Evolutionary conservation across 2,329 filamentous ascomycete species (phyloP).

Genomic region (Pseudocercospora vitis): DNA sequence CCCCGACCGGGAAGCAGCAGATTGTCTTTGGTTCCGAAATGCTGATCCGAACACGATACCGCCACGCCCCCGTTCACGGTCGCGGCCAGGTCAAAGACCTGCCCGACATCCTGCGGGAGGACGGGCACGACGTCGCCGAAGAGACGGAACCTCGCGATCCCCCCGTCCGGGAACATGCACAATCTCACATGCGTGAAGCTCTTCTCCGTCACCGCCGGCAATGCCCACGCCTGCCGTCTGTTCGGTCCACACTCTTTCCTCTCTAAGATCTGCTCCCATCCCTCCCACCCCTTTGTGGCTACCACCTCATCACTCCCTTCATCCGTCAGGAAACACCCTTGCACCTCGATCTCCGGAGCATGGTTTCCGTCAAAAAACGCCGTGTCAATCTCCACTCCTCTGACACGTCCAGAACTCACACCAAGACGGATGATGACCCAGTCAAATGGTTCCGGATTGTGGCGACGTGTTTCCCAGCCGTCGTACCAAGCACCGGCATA

Average conservation of each 20-base stretch:
- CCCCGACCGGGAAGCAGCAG: conserved; percentile 75
- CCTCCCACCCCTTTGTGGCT: conserved; percentile 40
- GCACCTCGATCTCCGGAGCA: conserved; percentile 74
- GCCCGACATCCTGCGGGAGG: conserved; percentile 65
- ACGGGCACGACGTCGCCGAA: conserved; percentile 75
- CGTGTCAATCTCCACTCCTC: conserved; percentile 77
- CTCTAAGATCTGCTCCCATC: conserved; percentile 71
- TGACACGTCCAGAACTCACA: conserved; percentile 67
- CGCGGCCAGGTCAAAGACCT: conserved; percentile 71
- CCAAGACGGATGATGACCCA: conserved; percentile 61
- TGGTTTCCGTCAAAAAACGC: conserved; percentile 81
- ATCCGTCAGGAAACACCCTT: conserved; percentile 67
- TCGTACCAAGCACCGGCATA: conserved; percentile 65
- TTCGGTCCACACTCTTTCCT: conserved; percentile 72
- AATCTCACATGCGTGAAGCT: conserved; percentile 77
- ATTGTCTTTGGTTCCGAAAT: conserved; percentile 80
- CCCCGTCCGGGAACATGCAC: conserved; percentile 84
- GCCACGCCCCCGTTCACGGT: conserved; percentile 77
- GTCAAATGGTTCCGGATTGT: conserved; percentile 59
- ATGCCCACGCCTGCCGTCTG: conserved; percentile 71
- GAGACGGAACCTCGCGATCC: conserved; percentile 76
- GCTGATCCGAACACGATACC: conserved; percentile 75
- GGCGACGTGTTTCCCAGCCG: conserved; percentile 63
- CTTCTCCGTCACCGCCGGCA: conserved; percentile 58
- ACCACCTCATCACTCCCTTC: conserved; percentile 64